Evolutionary conservation across 2,329 filamentous ascomycete genomes (phyloP).

Genomic region (Hypoxylon sp.): DNA sequence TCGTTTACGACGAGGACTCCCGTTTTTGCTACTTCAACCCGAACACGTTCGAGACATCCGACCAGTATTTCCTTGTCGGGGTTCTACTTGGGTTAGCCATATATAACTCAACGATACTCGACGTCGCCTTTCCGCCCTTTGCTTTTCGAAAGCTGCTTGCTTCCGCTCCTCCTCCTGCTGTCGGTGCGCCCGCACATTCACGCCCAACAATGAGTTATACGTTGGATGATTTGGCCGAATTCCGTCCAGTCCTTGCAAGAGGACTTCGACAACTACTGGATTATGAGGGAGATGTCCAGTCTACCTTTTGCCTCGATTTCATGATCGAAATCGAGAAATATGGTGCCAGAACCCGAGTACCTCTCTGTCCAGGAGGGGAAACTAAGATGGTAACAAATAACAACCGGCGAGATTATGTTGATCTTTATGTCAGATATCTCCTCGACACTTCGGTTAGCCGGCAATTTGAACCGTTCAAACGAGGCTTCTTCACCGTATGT

Average conservation of each 20-base stretch:
- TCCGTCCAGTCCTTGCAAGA: constrained; percentile 80
- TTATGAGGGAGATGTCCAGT: constrained; percentile 86
- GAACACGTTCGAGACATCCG: constrained; percentile 88
- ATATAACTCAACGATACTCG: constrained; percentile 94
- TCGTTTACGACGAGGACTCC: constrained; percentile 92
- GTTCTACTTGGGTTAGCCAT: constrained; percentile 91
- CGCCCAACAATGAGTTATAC: constrained; percentile 78
- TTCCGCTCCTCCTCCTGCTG: constrained; percentile 75
- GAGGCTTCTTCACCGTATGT: constrained; percentile 93
- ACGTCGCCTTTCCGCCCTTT: constrained; percentile 89
- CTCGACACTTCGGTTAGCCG: constrained; percentile 83
- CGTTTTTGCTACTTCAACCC: constrained; percentile 95
- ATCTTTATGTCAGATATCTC: constrained; percentile 84
- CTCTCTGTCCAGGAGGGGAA: constrained; percentile 82
- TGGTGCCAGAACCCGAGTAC: constrained; percentile 75
- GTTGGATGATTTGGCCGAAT: constrained; percentile 86
- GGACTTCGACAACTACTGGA: constrained; percentile 84
- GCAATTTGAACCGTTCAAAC: constrained; percentile 94
- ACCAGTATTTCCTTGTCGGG: constrained; percentile 92
- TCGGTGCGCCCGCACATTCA: constrained; percentile 69
- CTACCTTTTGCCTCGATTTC: constrained; percentile 86
- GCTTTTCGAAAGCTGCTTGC: constrained; percentile 89
- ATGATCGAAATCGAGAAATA: constrained; percentile 83
- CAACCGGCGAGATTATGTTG: constrained; percentile 89
- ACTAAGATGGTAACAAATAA: constrained; percentile 83